A percentile compares a stretch with the other conserved stretches of the same genome.
Conservation (phyloP, 176 grass and related monocot species). For the Oryza glaberrima region DNA sequence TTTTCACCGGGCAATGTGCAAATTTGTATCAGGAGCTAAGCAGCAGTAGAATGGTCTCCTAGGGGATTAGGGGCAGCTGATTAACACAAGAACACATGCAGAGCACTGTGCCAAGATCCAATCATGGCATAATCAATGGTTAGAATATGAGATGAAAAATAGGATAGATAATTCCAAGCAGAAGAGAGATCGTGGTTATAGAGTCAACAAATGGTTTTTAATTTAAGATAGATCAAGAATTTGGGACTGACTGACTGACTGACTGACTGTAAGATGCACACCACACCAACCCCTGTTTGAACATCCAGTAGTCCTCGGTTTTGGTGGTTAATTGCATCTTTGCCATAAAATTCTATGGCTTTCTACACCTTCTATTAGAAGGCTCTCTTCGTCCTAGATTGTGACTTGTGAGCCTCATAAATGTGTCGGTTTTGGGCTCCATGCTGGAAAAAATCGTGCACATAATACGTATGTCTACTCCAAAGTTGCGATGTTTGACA, state of each 20-base stretch:
- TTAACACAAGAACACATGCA: conserved; percentile 16
- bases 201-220: conserved; percentile 57
- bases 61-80: conserved; percentile 13
- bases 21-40: conserved; percentile 4
- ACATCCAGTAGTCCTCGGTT: background rate
- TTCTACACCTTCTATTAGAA: background rate
- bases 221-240: conserved; percentile 30
- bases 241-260: conserved; percentile 15
- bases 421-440: background rate
- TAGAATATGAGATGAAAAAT: conserved; percentile 35
- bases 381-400: no score
- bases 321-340: background rate
- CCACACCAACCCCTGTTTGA: conserved; percentile 55
- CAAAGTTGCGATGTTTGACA: background rate
- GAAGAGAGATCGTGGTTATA: conserved; percentile 41
- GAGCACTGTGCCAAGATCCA: conserved; percentile 42
- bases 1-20: background rate
- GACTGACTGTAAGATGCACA: conserved; percentile 10
- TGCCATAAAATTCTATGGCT: background rate
- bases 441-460: no score
- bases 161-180: conserved; percentile 52
- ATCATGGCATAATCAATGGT: conserved; percentile 35
- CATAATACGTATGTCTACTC: background rate
- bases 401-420: background rate
- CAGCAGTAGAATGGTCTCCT: background rate